Base-by-base conservation (phyloP, 2,329 filamentous ascomycete genomes). In the Colletotrichum falcatum region DNA sequence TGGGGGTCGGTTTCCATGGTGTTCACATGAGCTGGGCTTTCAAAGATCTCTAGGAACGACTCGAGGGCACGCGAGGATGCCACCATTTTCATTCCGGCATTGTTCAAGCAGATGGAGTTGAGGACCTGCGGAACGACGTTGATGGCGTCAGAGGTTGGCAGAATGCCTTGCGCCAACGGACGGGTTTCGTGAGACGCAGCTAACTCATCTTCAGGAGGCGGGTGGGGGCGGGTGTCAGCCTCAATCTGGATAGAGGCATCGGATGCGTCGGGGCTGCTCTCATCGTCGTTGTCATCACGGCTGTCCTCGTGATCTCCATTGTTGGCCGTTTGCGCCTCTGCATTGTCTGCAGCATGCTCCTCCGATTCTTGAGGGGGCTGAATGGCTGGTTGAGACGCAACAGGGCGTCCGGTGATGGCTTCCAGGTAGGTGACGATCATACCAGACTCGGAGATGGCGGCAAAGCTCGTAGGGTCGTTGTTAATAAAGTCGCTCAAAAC, bases 401-500 rank as follows among this genome's bases (percentile, higher is more conserved):
- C 78, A 6, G 82, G 76, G 33, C 82, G 83, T 5, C 88, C 86
- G 1, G 90, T 97, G 64, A 98, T 88, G 4, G 95, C 90, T 79
- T 95, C 91, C 18, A 99, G 86, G 69, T 98, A 92, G 61, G 91
- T 93, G 78, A 92, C 92, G 76, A 96, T 95, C 75, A 99, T 87
- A 28, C 94, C 94, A 61, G 96, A 95, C 81, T 99, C 96, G 18
- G 94, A 94, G 74, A 99, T 96, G 30, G 97, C 94, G 35, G 94
- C 92, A 79, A 97, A 99, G 80, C 96, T 99, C 0, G 96, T 99
- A 0, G 96, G 96, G 77, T 99, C 96, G 78, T 98, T 98, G 81
- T 99, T 97, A 76, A 99, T 97, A 80, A 99, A 99, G 75, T 94
- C 95, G 77, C 94, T 96, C 61, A 99, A 85, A 66, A 98, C 95